These are phyloP conservation scores for Phytophthora foliorum DNA, from an alignment of 352 stramenopile species.

Conservation along the genomic window DNA sequence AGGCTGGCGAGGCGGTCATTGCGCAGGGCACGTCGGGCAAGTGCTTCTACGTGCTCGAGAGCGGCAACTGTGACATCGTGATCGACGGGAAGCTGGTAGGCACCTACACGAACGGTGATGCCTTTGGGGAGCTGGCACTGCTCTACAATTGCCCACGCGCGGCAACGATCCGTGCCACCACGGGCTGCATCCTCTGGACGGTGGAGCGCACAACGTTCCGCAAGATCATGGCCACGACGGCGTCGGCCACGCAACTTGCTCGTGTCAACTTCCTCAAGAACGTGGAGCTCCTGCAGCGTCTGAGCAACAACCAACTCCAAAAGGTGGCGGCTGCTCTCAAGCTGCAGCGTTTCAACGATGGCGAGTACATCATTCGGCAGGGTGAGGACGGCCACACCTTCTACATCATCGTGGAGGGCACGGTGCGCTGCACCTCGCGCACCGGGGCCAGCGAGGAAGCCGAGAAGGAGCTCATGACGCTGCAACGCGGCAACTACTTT, in stretches of 20 bases:
- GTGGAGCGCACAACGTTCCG: constrained; percentile 92
- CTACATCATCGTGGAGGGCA: constrained; percentile 97
- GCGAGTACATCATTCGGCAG: constrained; percentile 95
- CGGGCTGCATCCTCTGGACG: constrained; percentile 92
- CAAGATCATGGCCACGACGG: constrained; percentile 85
- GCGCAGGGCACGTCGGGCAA: constrained; percentile 88
- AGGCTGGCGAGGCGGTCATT: constrained; percentile 76
- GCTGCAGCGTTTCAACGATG: constrained; percentile 86
- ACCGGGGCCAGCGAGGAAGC: constrained; percentile 47
- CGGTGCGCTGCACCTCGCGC: constrained; percentile 82
- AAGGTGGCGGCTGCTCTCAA: constrained; percentile 89
- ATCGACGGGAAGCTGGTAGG: constrained; percentile 85
- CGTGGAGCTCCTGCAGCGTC: constrained; percentile 92
- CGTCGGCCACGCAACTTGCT: constrained; percentile 75
- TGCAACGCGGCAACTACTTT: constrained; percentile 89
- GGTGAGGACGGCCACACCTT: constrained; percentile 97
- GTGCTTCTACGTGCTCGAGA: constrained; percentile 95
- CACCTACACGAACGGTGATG: constrained; percentile 80
- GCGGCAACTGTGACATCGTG: constrained; percentile 88
- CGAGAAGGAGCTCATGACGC: constrained; percentile 85
- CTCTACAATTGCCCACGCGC: constrained; percentile 97
- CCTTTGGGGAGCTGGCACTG: constrained; percentile 97
- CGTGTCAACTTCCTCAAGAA: constrained; percentile 95
- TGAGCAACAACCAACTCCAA: constrained; percentile 90
- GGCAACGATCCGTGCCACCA: constrained; percentile 93